Evolutionary conservation across 768 basidiomycete genomes (phyloP).

Genomic region (Rhodotorula graminis): DNA sequence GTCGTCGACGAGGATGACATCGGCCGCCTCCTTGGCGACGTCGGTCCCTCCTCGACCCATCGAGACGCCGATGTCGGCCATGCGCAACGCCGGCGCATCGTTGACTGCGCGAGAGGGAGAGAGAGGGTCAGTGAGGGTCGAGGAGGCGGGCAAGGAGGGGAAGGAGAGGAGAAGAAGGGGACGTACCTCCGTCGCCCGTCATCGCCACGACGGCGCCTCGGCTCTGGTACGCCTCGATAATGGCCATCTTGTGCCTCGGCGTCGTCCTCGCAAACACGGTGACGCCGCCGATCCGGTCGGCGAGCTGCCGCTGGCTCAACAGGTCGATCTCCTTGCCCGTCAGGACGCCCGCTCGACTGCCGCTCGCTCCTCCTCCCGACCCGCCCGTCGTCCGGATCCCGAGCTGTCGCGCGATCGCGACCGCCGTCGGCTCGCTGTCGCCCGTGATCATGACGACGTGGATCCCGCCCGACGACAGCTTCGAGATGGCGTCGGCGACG

Average conservation of each 20-base stretch:
- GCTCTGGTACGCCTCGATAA: constrained; percentile 86
- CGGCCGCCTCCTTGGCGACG: constrained; percentile 96
- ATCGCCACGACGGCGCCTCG: constrained; percentile 88
- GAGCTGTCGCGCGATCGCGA: constrained; percentile 78
- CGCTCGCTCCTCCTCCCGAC: neutral
- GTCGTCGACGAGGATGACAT: constrained; percentile 94
- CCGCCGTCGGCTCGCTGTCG: constrained; percentile 83
- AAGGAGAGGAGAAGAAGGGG: neutral
- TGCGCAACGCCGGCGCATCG: constrained; percentile 91
- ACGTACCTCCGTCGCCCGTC: constrained; percentile 90
- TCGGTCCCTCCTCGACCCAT: constrained; percentile 99
- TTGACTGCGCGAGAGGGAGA: constrained; percentile 58
- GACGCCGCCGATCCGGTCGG: constrained; percentile 72
- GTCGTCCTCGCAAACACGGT: constrained; percentile 93
- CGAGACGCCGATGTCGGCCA: constrained; percentile 95
- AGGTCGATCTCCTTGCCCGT: constrained; percentile 79
- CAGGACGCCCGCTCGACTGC: constrained; percentile 52
- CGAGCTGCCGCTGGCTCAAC: constrained; percentile 72
- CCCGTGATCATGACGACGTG: constrained; percentile 99
- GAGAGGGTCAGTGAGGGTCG: neutral
- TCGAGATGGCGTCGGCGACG: constrained; percentile 78
- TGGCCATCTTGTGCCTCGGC: constrained; percentile 95
- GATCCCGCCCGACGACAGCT: constrained; percentile 77
- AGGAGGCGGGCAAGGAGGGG: neutral
- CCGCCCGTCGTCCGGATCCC: constrained; percentile 65